Evolutionary conservation across 441 rosid species (phyloP).

Genomic region (Sinapis alba): DNA sequence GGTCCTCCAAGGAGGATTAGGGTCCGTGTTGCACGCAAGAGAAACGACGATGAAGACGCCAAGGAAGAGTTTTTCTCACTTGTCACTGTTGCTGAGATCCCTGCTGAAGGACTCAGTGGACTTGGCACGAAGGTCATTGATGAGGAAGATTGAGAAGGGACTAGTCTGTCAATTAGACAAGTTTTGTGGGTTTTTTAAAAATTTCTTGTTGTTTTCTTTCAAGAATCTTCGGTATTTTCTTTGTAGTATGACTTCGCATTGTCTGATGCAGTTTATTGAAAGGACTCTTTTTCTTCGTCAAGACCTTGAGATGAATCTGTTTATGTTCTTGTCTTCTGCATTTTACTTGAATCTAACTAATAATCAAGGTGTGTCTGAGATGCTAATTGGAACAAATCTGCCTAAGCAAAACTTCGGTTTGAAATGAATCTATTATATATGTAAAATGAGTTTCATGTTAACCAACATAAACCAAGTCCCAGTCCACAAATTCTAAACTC

Average conservation of each 20-base stretch:
- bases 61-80: conserved; percentile 89
- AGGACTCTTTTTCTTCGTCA: conserved; percentile 17
- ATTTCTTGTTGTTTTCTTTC: conserved; percentile 9
- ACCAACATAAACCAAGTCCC: background rate
- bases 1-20: conserved; percentile 83
- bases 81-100: conserved; percentile 74
- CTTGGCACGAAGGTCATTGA: conserved; percentile 85
- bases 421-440: background rate
- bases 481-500: background rate
- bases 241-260: conserved; percentile 17
- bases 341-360: background rate
- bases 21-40: conserved; percentile 83
- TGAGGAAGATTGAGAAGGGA: conserved; percentile 59
- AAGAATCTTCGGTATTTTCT: conserved; percentile 1
- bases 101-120: conserved; percentile 69
- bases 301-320: background rate
- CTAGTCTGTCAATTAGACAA: conserved; percentile 22
- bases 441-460: background rate
- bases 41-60: conserved; percentile 90
- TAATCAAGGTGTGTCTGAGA: background rate
- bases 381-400: background rate
- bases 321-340: background rate
- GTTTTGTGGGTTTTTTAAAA: conserved; percentile 21
- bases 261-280: conserved; percentile 23
- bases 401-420: background rate